A percentile compares a stretch with the other conserved stretches of the same genome.
phyloP scores from a whole-genome alignment of 192 early-diverging fungal genomes.

The Coemansia sp. region DNA sequence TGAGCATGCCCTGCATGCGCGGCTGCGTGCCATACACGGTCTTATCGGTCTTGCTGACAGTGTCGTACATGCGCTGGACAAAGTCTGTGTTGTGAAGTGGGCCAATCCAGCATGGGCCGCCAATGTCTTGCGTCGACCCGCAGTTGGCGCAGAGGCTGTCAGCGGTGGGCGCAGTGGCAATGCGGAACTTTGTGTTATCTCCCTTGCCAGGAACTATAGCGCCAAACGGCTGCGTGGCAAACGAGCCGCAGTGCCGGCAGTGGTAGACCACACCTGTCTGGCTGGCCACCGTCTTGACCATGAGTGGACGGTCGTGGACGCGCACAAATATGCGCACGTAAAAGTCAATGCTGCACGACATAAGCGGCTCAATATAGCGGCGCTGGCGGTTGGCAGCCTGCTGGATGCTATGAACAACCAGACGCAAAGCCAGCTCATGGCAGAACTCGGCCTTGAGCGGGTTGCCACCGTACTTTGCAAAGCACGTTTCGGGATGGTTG shows the following conservation, averaged over 20 bases:
- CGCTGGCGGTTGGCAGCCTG: conserved; percentile 81
- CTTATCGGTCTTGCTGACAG: conserved; percentile 60
- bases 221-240: conserved; percentile 73
- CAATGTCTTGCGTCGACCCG: conserved; percentile 68
- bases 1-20: conserved; percentile 95
- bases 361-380: conserved; percentile 82
- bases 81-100: conserved; percentile 84
- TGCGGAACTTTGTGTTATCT: conserved; percentile 61
- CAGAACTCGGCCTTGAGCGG: conserved; percentile 84
- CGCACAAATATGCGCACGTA: conserved; percentile 96
- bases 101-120: conserved; percentile 89
- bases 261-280: conserved; percentile 81
- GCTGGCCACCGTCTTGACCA: conserved; percentile 78
- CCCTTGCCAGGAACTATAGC: conserved; percentile 57
- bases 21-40: conserved; percentile 74
- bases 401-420: conserved; percentile 82
- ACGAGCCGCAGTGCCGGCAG: conserved; percentile 82
- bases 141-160: conserved; percentile 73
- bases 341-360: conserved; percentile 96
- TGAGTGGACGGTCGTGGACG: conserved; percentile 69
- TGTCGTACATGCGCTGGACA: conserved; percentile 74
- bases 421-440: conserved; percentile 94
- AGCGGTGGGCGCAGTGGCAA: conserved; percentile 63
- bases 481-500: conserved; percentile 86
- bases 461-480: conserved; percentile 93